phyloP scores from a whole-genome alignment of 768 basidiomycete species.

The Agaricus sinodeliciosus region DNA sequence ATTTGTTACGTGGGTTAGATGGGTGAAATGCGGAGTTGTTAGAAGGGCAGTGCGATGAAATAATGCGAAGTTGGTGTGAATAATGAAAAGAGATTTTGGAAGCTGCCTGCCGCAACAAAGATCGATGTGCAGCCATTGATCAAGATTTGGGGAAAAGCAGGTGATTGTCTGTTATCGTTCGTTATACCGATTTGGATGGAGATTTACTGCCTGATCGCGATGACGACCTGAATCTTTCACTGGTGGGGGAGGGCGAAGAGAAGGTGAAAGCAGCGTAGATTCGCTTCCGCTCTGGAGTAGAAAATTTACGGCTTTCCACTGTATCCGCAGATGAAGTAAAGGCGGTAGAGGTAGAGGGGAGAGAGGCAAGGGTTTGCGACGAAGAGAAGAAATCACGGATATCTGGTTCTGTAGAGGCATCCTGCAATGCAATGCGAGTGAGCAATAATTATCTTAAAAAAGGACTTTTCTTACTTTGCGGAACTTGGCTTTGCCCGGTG shows the following conservation, averaged over 20 bases:
- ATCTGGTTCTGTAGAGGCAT: slow-evolving; percentile 48
- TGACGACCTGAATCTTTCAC: slow-evolving; percentile 40
- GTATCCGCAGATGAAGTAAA: slow-evolving; percentile 18
- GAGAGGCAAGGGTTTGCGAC: slow-evolving; percentile 24
- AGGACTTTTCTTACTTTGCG: slow-evolving; percentile 18
- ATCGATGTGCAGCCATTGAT: not conserved
- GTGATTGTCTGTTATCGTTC: not conserved
- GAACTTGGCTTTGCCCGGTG: slow-evolving; percentile 27
- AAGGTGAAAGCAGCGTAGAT: slow-evolving; percentile 77
- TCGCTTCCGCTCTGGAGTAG: slow-evolving; percentile 68
- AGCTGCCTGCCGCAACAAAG: not conserved
- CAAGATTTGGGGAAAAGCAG: not conserved
- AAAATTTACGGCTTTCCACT: slow-evolving; percentile 36
- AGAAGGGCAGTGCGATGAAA: not conserved
- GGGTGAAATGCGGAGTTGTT: slow-evolving; percentile 1
- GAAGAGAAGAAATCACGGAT: slow-evolving; percentile 49
- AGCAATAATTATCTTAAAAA: slow-evolving; percentile 10
- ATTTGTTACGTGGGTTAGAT: slow-evolving; percentile 2
- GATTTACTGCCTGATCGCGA: slow-evolving; percentile 27
- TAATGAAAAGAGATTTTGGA: not conserved
- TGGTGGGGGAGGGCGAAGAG: slow-evolving; percentile 61
- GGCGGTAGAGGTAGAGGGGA: slow-evolving; percentile 18
- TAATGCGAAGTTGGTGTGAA: slow-evolving; percentile 2
- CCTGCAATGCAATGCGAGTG: slow-evolving; percentile 27
- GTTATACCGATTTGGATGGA: slow-evolving; percentile 13